Evolutionary conservation across 139 green algal genomes (phyloP), one percentile per base, ranked within the genome.

Genomic region (Marvania coccoides): DNA sequence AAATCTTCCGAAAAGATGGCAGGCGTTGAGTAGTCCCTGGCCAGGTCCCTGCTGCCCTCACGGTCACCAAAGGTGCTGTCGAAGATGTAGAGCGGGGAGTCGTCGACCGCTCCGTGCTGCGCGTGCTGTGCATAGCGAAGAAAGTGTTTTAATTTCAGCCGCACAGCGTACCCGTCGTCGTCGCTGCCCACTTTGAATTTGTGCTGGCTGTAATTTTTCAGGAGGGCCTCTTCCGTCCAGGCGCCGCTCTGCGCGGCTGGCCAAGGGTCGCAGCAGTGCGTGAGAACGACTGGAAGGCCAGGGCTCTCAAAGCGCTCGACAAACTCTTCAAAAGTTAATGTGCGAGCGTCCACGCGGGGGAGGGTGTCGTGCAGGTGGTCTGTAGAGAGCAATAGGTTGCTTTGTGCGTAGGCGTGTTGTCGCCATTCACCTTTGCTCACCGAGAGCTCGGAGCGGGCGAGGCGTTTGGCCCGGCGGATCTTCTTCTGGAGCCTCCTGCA

Each of bases 161-260:
- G 82, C 38, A 97, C 90, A 2, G 87, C 73, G 51, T 95, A 97
- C 6, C 91, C 91, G 31, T 97, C 91, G 67, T 97, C 90, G 60
- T 96, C 91, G 10, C 67, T 81, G 31, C 91, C 91, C 6, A 96
- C 85, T 83, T 95, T 95, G 76, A 95, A 95, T 56, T 78, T 85
- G 69, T 91, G 83, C 6, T 87, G 59, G 8, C 67, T 74, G 66
- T 76, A 92, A 2, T 63, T 33, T 33, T 67, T 24, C 24, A 65
- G 33, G 60, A 96, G 67, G 12, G 23, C 5, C 31, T 81, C 60
- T 24, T 70, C 54, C 1, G 65, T 80, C 88, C 88, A 95, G 0
- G n/a, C 6, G 4, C 72, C 23, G n/a, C n/a, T n/a, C 6, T 48
- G 8, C 5, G 47, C 51, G 15, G 85, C 83, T 0, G 59, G 65